A percentile compares a stretch with the other conserved stretches of the same genome.
Conservation (phyloP, 169 alveolate species). For the Plasmodium fragile region DNA sequence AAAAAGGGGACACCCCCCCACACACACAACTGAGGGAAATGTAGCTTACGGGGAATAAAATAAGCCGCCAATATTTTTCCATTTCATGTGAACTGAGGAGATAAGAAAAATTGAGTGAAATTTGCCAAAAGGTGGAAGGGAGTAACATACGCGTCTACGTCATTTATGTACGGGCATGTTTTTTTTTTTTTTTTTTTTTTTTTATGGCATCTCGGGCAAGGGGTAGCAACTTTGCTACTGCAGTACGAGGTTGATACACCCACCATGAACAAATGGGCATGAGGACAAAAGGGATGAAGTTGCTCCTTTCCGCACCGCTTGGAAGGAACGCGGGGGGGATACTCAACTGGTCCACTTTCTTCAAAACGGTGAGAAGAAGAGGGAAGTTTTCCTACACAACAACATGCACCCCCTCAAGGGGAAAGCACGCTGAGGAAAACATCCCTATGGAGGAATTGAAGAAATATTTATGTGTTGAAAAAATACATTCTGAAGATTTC, state of each 20-base stretch:
- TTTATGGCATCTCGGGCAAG: not conserved
- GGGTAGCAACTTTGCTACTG: not conserved
- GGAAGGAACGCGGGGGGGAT: not conserved
- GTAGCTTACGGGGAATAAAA: not conserved
- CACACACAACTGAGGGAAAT: not conserved
- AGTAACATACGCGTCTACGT: not conserved
- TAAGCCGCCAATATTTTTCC: too few species aligned
- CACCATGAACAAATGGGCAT: not conserved
- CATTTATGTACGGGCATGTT: not conserved
- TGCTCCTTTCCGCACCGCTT: not conserved
- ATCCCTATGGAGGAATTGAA: slow-evolving; percentile 11
- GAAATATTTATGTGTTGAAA: slow-evolving; percentile 8
- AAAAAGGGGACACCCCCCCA: not conserved
- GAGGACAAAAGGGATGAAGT: not conserved
- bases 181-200: too few species aligned
- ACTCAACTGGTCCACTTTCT: not conserved
- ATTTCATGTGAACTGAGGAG: not conserved
- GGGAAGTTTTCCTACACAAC: not conserved
- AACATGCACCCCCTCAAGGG: not conserved
- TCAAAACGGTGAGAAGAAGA: not conserved
- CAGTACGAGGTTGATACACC: not conserved
- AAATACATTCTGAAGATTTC: slow-evolving; percentile 22
- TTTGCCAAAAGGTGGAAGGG: not conserved
- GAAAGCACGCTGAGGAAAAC: not conserved
- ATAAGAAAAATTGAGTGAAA: not conserved